Base-by-base conservation (phyloP, 169 alveolate species). In the Hepatocystis sp. region DNA sequence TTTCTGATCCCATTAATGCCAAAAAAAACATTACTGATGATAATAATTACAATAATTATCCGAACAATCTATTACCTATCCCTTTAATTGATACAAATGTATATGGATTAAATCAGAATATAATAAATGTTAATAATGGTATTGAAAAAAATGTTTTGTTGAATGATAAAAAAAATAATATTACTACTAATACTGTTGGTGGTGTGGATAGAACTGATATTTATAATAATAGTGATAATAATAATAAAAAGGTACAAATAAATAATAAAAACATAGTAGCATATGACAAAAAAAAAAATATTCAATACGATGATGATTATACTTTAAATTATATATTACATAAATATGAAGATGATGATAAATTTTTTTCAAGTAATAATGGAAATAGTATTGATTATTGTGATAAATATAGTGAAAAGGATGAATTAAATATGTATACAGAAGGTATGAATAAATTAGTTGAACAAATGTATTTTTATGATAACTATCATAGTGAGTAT, bases 381-480 rank as follows among this genome's bases (percentile, higher is more conserved):
- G 63, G 15, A 15, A 55, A 25, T 55, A 10, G 7, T 11, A 21
- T 25, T 13, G n/a, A 19, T 21, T 13, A 55, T 25, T 17, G 21
- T 10, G 44, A 27, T n/a, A 55, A 27, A 25, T 27, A 55, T 25
- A 30, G 28, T 55, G 28, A 47, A 30, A 46, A 21, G 47, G 30
- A 25, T 5, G 86, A 71, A 21, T 27, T 71, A 64, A 44, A 42
- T 19, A 71, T 44, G 27, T 71, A 71, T 19, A 71, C 86, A 39
- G 44, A 55, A 27, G 86, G 86, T 8, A 71, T 71, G 86, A 71
- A 71, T 36, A 71, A 27, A 39, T 5, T 71, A 55, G 86, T 71
- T 1, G 86, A 71, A 27, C 86, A 71, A 34, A 71, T 71, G 86
- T 71, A 71, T 39, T 71, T 58, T 71, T 71, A 71, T 58, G 86